Percentiles rank a stretch among this genome's conserved stretches.
These are phyloP conservation scores for Triticum monococcum DNA, from an alignment of 176 grass and related monocot species.

Conservation along the genomic window DNA sequence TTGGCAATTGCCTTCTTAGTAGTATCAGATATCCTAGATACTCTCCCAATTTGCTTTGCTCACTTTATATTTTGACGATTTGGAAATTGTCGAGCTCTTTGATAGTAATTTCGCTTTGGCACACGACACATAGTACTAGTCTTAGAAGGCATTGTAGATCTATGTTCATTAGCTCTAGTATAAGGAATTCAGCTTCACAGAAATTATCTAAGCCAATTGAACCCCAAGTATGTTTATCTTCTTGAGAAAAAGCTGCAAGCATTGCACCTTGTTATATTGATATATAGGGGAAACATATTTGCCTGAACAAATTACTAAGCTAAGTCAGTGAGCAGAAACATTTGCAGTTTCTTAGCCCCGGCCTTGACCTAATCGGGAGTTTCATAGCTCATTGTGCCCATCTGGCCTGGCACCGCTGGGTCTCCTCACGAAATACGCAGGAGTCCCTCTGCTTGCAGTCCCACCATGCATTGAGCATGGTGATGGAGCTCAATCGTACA, in stretches of 20 bases:
- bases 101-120: background rate
- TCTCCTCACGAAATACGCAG: background rate
- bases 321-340: background rate
- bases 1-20: background rate
- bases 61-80: background rate
- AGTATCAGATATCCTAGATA: background rate
- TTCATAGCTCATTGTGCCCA: background rate
- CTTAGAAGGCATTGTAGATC: background rate
- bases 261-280: background rate
- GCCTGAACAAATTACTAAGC: background rate
- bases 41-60: background rate
- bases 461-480: background rate
- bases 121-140: background rate
- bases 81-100: background rate
- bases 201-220: background rate
- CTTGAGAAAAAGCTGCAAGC: background rate
- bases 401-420: background rate
- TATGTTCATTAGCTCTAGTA: background rate
- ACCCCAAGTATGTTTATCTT: background rate
- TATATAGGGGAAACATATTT: background rate
- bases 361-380: background rate
- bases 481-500: background rate
- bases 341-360: background rate
- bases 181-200: background rate
- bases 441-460: background rate